A percentile compares a stretch with the other conserved stretches of the same genome.
phyloP scores from a whole-genome alignment of 2,329 filamentous ascomycete genomes.

The Penicillium sp. region DNA sequence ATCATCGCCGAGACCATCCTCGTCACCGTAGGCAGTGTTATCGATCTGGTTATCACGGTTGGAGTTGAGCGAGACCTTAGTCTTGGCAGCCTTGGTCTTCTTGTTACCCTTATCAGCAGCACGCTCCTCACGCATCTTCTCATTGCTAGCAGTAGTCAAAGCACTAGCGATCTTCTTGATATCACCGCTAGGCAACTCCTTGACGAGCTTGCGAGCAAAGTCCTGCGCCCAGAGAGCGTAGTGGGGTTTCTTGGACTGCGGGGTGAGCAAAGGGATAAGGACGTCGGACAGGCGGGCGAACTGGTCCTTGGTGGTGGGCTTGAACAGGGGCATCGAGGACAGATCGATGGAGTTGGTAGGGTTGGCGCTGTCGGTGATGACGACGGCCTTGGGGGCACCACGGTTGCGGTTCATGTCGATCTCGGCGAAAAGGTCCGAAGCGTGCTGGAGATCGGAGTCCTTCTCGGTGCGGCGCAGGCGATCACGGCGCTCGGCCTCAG shows the following conservation, averaged over 20 bases:
- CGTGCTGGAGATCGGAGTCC: slow-evolving; percentile 86
- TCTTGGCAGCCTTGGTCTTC: slow-evolving; percentile 97
- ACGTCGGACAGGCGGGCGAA: slow-evolving; percentile 80
- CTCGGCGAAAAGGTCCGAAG: slow-evolving; percentile 85
- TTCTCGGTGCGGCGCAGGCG: slow-evolving; percentile 81
- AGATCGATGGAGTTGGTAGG: slow-evolving; percentile 83
- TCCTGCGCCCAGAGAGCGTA: slow-evolving; percentile 91
- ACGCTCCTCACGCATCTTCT: slow-evolving; percentile 99
- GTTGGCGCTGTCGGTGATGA: slow-evolving; percentile 71
- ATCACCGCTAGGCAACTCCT: slow-evolving; percentile 87
- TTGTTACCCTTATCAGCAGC: slow-evolving; percentile 89
- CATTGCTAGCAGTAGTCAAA: slow-evolving; percentile 89
- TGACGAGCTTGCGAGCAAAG: slow-evolving; percentile 83
- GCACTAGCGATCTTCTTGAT: slow-evolving; percentile 94
- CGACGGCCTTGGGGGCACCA: slow-evolving; percentile 67
- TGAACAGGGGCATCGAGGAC: slow-evolving; percentile 80
- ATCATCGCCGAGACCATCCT: slow-evolving; percentile 77
- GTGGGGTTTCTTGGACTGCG: slow-evolving; percentile 84
- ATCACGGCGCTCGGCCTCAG: slow-evolving; percentile 73
- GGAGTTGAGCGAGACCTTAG: slow-evolving; percentile 80
- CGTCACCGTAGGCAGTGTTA: slow-evolving; percentile 78
- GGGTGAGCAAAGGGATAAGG: slow-evolving; percentile 76
- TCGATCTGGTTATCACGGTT: slow-evolving; percentile 68
- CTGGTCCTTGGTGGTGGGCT: slow-evolving; percentile 83
- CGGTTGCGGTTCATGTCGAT: slow-evolving; percentile 72